phyloP scores from a whole-genome alignment of 2,329 filamentous ascomycete species.

The Ophiostoma fasciatum region DNA sequence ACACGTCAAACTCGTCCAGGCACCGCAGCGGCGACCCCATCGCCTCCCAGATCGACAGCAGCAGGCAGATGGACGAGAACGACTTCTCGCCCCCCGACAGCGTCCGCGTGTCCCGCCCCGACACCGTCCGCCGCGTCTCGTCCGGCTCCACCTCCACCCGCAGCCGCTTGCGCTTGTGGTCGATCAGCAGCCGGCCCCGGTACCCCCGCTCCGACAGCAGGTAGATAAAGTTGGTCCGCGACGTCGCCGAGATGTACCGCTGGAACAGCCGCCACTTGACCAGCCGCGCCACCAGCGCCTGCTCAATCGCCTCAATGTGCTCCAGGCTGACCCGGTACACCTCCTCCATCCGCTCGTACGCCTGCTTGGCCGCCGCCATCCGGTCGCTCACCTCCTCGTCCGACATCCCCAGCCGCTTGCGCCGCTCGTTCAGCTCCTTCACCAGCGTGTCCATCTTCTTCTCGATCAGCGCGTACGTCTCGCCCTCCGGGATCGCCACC shows the following conservation, averaged over 20 bases:
- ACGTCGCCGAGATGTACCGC: constrained; percentile 68
- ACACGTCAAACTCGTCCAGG: constrained; percentile 96
- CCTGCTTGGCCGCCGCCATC: constrained; percentile 23
- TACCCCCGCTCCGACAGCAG: constrained; percentile 82
- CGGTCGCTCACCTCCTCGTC: constrained; percentile 48
- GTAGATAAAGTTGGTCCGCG: constrained; percentile 75
- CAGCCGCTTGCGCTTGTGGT: constrained; percentile 60
- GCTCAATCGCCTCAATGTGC: constrained; percentile 29
- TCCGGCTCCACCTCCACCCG: constrained; percentile 64
- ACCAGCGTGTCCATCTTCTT: constrained; percentile 38
- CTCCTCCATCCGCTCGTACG: constrained; percentile 26
- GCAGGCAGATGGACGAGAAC: constrained; percentile 87
- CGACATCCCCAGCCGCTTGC: constrained; percentile 43
- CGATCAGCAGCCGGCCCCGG: constrained; percentile 63
- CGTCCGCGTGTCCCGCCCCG: constrained; percentile 75
- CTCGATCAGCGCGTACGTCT: constrained; percentile 43
- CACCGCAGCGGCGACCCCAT: constrained; percentile 94
- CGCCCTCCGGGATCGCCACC: constrained; percentile 47
- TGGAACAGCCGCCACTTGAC: constrained; percentile 71
- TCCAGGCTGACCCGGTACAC: constrained; percentile 29
- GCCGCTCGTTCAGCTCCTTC: constrained; percentile 42
- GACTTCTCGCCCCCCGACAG: constrained; percentile 95
- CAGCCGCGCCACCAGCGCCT: constrained; percentile 53
- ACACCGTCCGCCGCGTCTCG: constrained; percentile 50
- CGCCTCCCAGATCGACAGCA: constrained; percentile 90